Conservation (phyloP, 1,284 basidiomycete species). For the Trametes pubescens region DNA sequence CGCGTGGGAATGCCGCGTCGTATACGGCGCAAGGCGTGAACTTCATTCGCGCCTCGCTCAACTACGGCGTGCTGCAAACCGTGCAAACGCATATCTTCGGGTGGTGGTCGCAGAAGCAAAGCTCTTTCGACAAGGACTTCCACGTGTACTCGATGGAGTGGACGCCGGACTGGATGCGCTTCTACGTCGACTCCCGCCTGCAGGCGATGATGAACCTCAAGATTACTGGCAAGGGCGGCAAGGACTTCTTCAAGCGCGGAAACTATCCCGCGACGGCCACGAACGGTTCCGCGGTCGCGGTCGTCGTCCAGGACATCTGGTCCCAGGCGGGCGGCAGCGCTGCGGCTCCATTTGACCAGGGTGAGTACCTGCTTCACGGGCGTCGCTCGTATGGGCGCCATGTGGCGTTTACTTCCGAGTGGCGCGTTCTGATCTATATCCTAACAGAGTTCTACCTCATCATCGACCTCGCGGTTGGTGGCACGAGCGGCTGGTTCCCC, state of each 20-base stretch:
- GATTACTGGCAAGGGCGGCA: slow-evolving; percentile 48
- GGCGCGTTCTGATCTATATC: neutral
- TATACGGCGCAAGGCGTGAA: slow-evolving; percentile 76
- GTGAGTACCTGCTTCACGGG: slow-evolving; percentile 44
- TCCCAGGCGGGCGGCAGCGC: slow-evolving; percentile 50
- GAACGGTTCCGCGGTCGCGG: slow-evolving; percentile 57
- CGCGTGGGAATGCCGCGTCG: slow-evolving; percentile 67
- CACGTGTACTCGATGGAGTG: slow-evolving; percentile 84
- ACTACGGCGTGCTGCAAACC: slow-evolving; percentile 74
- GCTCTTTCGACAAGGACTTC: slow-evolving; percentile 69
- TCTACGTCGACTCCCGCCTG: slow-evolving; percentile 56
- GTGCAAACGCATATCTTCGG: slow-evolving; percentile 69
- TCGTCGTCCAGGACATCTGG: slow-evolving; percentile 60
- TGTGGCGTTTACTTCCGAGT: slow-evolving; percentile 9
- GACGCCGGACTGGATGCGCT: slow-evolving; percentile 75
- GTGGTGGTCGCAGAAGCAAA: slow-evolving; percentile 73
- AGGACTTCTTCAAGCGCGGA: slow-evolving; percentile 49
- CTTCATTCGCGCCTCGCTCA: slow-evolving; percentile 76
- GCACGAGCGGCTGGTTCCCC: slow-evolving; percentile 90
- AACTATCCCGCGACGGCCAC: slow-evolving; percentile 46
- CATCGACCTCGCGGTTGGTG: slow-evolving; percentile 82
- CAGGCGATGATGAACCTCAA: slow-evolving; percentile 59
- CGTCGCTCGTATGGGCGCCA: slow-evolving; percentile 4
- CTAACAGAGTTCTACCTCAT: slow-evolving; percentile 80
- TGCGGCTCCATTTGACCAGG: slow-evolving; percentile 82